A percentile compares a stretch with the other conserved stretches of the same genome.
phyloP scores from a whole-genome alignment of 2,329 filamentous ascomycete species.

The Trichocomaceae sp. region DNA sequence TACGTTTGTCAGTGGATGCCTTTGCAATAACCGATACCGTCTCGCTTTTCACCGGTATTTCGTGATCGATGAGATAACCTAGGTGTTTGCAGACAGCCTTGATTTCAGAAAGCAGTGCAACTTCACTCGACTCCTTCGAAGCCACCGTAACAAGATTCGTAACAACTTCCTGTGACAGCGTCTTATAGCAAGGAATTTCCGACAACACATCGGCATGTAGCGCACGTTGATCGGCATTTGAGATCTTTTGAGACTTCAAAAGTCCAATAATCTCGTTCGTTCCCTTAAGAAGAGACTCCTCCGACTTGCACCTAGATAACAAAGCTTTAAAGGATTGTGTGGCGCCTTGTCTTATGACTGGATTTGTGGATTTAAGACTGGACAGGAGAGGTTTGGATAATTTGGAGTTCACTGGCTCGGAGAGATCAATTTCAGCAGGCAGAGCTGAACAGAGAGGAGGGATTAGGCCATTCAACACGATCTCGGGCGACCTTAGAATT shows the following conservation, averaged over 20 bases:
- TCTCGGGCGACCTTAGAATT: slow-evolving; percentile 80
- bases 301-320: slow-evolving; percentile 56
- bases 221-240: slow-evolving; percentile 76
- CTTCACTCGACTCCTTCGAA: slow-evolving; percentile 82
- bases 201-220: slow-evolving; percentile 76
- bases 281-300: slow-evolving; percentile 57
- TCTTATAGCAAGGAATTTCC: slow-evolving; percentile 53
- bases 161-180: slow-evolving; percentile 61
- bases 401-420: slow-evolving; percentile 61
- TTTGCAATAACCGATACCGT: slow-evolving; percentile 68
- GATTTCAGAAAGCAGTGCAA: slow-evolving; percentile 69
- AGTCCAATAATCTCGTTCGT: slow-evolving; percentile 71
- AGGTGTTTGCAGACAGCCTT: slow-evolving; percentile 62
- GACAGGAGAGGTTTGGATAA: slow-evolving; percentile 82
- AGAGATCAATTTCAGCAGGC: slow-evolving; percentile 66
- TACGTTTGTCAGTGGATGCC: slow-evolving; percentile 78
- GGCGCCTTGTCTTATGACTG: slow-evolving; percentile 66
- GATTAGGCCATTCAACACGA: slow-evolving; percentile 74
- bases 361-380: slow-evolving; percentile 85
- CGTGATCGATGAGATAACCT: slow-evolving; percentile 55
- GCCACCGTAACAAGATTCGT: slow-evolving; percentile 61
- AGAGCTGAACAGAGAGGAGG: slow-evolving; percentile 66
- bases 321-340: slow-evolving; percentile 66
- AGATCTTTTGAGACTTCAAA: slow-evolving; percentile 75
- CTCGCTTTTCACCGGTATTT: slow-evolving; percentile 56